A percentile compares a stretch with the other conserved stretches of the same genome.
Evolutionary conservation across 73 alveolate genomes (phyloP).

Genomic region (Effrenium voratum): DNA sequence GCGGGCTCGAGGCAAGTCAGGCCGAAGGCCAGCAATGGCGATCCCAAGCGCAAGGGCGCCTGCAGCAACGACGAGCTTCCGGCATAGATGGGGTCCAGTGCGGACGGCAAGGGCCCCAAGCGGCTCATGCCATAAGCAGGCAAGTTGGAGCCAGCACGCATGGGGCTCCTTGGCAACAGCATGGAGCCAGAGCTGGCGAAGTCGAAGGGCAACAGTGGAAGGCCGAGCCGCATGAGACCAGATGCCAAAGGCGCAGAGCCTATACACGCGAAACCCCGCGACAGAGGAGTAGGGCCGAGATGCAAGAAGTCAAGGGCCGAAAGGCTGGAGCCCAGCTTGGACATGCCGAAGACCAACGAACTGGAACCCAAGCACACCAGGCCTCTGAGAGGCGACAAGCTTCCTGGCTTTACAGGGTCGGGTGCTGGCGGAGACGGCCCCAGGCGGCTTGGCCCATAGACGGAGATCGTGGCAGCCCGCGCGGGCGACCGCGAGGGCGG

Average conservation of each 20-base stretch:
- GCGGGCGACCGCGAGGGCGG: constrained; percentile 1
- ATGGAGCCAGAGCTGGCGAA: constrained; percentile 23
- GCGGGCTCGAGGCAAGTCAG: background rate
- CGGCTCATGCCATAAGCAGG: constrained; percentile 75
- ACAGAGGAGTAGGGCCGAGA: background rate
- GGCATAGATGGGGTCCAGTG: constrained; percentile 35
- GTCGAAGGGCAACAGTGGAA: background rate
- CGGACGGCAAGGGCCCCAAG: background rate
- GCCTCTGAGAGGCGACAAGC: background rate
- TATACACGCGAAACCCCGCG: background rate
- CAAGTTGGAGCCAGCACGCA: constrained; percentile 22
- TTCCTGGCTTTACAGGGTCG: constrained; percentile 31
- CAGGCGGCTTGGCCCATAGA: constrained; percentile 3
- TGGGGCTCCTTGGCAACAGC: background rate
- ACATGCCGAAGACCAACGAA: constrained; percentile 33
- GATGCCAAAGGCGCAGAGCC: background rate
- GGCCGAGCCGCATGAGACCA: constrained; percentile 11
- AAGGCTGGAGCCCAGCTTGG: constrained; percentile 5
- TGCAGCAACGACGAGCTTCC: background rate
- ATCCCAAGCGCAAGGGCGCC: background rate
- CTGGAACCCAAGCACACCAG: background rate
- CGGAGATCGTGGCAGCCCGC: background rate
- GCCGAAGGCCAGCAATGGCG: constrained; percentile 4
- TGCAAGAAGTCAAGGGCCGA: constrained; percentile 60
- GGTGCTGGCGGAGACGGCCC: background rate